phyloP scores from a whole-genome alignment of 1,284 basidiomycete species.

The Sporisorium sorghi region DNA sequence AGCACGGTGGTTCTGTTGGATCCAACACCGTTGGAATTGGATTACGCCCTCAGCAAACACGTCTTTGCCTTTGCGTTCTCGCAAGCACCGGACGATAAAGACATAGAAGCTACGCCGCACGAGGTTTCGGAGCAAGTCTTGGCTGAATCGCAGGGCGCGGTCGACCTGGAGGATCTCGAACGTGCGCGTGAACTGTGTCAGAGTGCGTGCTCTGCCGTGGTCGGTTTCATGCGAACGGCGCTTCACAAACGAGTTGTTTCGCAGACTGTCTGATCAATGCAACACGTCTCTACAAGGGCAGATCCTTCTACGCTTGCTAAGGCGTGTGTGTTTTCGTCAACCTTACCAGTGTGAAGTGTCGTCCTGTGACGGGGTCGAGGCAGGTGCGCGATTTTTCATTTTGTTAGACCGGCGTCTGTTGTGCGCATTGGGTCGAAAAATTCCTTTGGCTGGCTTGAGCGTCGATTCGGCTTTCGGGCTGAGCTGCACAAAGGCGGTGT shows the following conservation, averaged over 20 bases:
- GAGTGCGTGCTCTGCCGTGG: constrained; percentile 25
- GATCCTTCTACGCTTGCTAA: background rate
- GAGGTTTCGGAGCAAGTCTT: constrained; percentile 41
- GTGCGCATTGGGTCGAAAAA: background rate
- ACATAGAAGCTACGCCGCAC: constrained; percentile 11
- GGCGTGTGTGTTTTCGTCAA: background rate
- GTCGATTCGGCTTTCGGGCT: constrained; percentile 10
- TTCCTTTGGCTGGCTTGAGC: constrained; percentile 17
- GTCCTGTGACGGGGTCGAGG: background rate
- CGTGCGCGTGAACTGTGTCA: constrained; percentile 27
- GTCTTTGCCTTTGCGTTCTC: constrained; percentile 63
- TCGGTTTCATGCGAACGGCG: constrained; percentile 27
- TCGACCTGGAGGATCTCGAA: constrained; percentile 36
- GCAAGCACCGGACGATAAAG: constrained; percentile 15
- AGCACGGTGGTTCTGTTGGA: constrained; percentile 56
- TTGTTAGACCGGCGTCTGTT: background rate
- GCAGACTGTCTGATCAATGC: constrained; percentile 12
- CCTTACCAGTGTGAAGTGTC: background rate
- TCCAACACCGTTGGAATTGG: constrained; percentile 57
- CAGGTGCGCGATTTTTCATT: background rate
- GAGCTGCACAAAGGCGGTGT: background rate
- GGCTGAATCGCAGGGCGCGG: constrained; percentile 40
- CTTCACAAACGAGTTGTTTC: constrained; percentile 22
- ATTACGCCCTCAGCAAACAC: constrained; percentile 57
- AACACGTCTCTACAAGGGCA: background rate